Evolutionary conservation across 2,329 filamentous ascomycete genomes (phyloP).

Genomic region (Penicillium thymicola): DNA sequence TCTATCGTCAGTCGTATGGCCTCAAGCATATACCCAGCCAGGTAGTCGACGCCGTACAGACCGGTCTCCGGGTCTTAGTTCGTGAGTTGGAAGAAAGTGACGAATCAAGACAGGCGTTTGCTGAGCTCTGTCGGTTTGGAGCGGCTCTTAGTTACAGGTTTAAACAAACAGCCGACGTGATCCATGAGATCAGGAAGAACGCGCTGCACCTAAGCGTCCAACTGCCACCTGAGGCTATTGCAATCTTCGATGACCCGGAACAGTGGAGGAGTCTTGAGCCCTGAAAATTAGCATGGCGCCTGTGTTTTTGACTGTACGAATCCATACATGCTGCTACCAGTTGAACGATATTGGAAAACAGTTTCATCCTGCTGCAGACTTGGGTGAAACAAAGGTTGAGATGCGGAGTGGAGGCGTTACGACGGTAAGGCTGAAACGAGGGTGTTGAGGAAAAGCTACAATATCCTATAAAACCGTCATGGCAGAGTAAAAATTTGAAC

Average conservation of each 20-base stretch:
- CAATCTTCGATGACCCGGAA: slow-evolving; percentile 20
- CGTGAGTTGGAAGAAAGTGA: slow-evolving; percentile 19
- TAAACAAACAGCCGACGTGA: slow-evolving; percentile 19
- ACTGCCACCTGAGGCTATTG: slow-evolving; percentile 24
- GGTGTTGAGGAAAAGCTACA: not conserved
- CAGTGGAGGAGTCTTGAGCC: slow-evolving; percentile 4
- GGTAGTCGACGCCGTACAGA: slow-evolving; percentile 25
- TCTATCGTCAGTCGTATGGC: slow-evolving; percentile 29
- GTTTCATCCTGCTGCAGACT: not conserved
- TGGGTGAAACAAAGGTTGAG: not conserved
- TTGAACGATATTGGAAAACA: not conserved
- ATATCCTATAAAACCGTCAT: not conserved
- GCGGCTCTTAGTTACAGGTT: slow-evolving; percentile 26
- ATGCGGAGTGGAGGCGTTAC: no score
- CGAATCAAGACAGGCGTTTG: slow-evolving; percentile 24
- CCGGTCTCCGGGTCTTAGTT: slow-evolving; percentile 22
- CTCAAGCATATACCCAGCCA: slow-evolving; percentile 29
- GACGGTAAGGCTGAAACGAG: not conserved
- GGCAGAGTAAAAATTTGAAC: not conserved
- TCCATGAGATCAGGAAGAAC: slow-evolving; percentile 22
- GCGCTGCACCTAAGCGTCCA: slow-evolving; percentile 11
- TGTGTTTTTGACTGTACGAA: not conserved
- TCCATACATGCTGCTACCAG: not conserved
- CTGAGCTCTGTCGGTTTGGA: slow-evolving; percentile 28
- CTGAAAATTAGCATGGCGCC: not conserved